Evolutionary conservation across 2,329 filamentous ascomycete species (phyloP), one percentile per base, ranked within the genome.

Genomic region (Didymella arachidicola): DNA sequence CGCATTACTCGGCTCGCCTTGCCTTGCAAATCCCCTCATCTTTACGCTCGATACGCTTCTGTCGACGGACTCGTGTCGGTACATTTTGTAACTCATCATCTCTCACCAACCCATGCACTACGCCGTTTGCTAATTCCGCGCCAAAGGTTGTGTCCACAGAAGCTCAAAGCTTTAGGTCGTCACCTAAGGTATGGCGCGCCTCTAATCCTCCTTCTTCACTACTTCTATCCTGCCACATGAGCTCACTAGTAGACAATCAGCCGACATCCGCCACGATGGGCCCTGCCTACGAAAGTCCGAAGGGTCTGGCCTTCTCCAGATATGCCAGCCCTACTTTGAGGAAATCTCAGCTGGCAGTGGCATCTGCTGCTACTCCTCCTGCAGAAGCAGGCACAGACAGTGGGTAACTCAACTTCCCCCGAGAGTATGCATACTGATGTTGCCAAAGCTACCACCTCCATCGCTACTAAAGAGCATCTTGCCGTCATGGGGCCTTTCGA

Each of bases 401-500:
- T 36, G 7, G 7, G 32, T 36, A 16, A n/a, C 32, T n/a, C 32
- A 14, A n/a, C 16, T 36, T n/a, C 14, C 14, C 11, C 3, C 16
- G 7, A 36, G 32, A 36, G 32, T n/a, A n/a, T 16, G 32, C 32
- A 3, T 8, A 36, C 32, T 36, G 4, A 36, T 36, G 14, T n/a
- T n/a, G 16, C 32, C 32, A n/a, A 36, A 36, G 32, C n/a, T 53
- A 5, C 60, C 62, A 66, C 47, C 27, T 50, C 60, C n/a, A 64
- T 71, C 39, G 68, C 68, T 4, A 70, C 67, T 7, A 69, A 63
- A 34, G 60, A 72, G 52, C 72, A 74, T 56, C 63, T 69, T n/a
- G 61, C 62, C 11, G 60, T 66, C n/a, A 39, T 44, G 7, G 38
- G 52, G 11, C 18, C 32, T n/a, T 1, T 16, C 22, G 39, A 55